Percentiles rank a stretch among this genome's conserved stretches.
Conservation (phyloP, 257 asterid species). For the Ligustrum vulgare region DNA sequence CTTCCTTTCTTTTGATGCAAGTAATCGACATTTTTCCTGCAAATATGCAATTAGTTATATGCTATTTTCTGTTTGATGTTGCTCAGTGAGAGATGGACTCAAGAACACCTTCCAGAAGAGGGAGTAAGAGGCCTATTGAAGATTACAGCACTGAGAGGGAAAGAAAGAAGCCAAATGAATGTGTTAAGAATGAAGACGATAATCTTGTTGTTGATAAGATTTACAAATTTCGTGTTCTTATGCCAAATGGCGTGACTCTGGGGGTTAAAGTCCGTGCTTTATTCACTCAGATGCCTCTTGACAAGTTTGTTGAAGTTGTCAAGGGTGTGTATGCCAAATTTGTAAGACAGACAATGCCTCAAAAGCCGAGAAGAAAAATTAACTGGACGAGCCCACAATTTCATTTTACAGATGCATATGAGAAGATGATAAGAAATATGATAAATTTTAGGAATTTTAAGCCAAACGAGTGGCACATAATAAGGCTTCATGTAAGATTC, state of each 20-base stretch:
- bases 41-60: neutral
- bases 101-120: conserved; percentile 21
- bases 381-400: conserved; percentile 47
- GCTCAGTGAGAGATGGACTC: conserved; percentile 36
- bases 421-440: conserved; percentile 26
- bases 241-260: conserved; percentile 52
- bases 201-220: neutral
- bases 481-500: conserved; percentile 49
- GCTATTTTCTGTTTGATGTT: neutral
- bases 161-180: conserved; percentile 26
- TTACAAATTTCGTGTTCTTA: conserved; percentile 47
- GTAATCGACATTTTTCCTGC: neutral
- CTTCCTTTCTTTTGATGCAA: neutral
- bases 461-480: conserved; percentile 37
- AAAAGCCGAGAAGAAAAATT: conserved; percentile 24
- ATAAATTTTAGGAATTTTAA: conserved; percentile 31
- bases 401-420: conserved; percentile 44
- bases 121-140: conserved; percentile 42
- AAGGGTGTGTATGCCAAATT: conserved; percentile 23
- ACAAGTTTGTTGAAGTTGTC: conserved; percentile 33
- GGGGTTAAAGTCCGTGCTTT: conserved; percentile 37
- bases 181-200: conserved; percentile 12
- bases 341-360: conserved; percentile 18
- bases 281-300: conserved; percentile 29
- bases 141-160: conserved; percentile 25